Base-by-base conservation (phyloP, 1,284 basidiomycete genomes). In the Thecaphora thlaspeos region DNA sequence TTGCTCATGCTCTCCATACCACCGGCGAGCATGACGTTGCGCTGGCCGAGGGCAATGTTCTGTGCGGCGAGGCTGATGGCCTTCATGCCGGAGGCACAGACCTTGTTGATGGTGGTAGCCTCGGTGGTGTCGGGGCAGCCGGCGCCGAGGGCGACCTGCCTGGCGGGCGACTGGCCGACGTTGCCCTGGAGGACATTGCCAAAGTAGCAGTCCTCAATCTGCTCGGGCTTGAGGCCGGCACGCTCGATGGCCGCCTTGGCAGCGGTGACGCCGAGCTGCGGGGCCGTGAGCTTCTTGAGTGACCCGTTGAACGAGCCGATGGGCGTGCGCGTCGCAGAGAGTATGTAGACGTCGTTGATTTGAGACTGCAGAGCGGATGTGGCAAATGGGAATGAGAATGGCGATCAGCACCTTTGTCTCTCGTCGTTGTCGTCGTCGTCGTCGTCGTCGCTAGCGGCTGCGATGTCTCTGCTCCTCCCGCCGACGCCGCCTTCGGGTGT, bases 51-150 rank as follows among this genome's bases (percentile, higher is more conserved):
- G 49, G 76, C 73, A 43, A 81, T 78, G 71, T 73, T 79, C 65
- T 81, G 80, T 36, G 79, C 64, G 30, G 80, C 80, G 41, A 81
- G 73, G 62, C 79, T 79, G 62, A 80, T 76, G 11, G 79, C 72
- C 73, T 81, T 81, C 78, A 81, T 80, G 30, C 80, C 80, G 2
- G 76, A 78, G 17, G 80, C 80, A 72, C 80, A 81, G 40, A 81
- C 80, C 90, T 79, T 81, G 79, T 99, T 99, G 82, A 99, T 88
- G 48, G 95, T 98, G 37, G 95, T 98, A 18, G 93, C 93, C 81
- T 99, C 95, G 34, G 92, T 92, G 57, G 84, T 83, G 21, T 87
- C 80, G 63, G 85, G 87, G 79, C 95, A 76, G 1, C 94, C 94
- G 22, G 94, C 91, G 79, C 94, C 91, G 54, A 98, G 86, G n/a